A percentile compares a stretch with the other conserved stretches of the same genome.
Evolutionary conservation across 106 monocot genomes (phyloP).

Genomic region (Cymbidium sinense): DNA sequence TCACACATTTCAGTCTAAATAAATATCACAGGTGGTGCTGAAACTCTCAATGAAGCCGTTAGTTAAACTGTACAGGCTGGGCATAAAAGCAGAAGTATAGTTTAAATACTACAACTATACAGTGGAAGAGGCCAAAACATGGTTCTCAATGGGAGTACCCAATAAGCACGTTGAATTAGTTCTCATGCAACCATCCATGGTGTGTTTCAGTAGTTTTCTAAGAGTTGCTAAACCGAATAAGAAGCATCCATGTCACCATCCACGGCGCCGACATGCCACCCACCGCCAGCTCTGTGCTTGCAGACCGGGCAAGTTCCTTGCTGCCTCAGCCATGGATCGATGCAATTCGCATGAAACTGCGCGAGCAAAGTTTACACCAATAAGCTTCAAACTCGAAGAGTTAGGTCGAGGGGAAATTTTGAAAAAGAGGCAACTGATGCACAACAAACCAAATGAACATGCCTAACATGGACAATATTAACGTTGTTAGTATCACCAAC

Average conservation of each 20-base stretch:
- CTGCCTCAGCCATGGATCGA: conserved; percentile 93
- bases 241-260: conserved; percentile 47
- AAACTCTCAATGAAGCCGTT: neutral
- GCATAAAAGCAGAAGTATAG: conserved; percentile 1
- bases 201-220: neutral
- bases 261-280: conserved; percentile 23
- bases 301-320: conserved; percentile 96
- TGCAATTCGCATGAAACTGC: conserved; percentile 85
- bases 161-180: neutral
- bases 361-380: neutral
- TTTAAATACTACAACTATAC: neutral
- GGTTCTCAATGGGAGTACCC: neutral
- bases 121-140: neutral
- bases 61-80: neutral
- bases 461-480: too few relatives aligned
- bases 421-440: neutral
- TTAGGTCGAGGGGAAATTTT: neutral
- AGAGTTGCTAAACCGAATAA: conserved; percentile 43
- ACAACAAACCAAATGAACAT: too few relatives aligned
- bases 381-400: neutral
- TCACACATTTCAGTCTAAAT: neutral
- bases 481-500: too few relatives aligned
- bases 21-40: neutral
- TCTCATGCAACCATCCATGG: neutral
- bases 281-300: conserved; percentile 58